Evolutionary conservation across 805 yeast species (phyloP).

Genomic region (Metschnikowia reukaufii): DNA sequence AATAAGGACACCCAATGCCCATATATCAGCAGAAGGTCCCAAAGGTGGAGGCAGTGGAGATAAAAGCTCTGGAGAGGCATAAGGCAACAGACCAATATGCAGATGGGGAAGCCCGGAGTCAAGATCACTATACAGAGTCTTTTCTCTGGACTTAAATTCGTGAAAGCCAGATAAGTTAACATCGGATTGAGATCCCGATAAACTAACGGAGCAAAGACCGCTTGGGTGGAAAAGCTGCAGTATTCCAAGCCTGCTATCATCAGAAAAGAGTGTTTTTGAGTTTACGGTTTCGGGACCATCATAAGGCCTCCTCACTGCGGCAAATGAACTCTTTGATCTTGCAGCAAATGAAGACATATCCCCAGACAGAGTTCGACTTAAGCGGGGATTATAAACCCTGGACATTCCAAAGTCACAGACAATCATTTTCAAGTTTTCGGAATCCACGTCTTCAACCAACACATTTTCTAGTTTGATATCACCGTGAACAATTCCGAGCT

Average conservation of each 20-base stretch:
- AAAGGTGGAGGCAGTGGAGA: constrained; percentile 59
- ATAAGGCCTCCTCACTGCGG: constrained; percentile 36
- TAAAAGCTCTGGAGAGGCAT: constrained; percentile 86
- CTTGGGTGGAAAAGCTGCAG: constrained; percentile 26
- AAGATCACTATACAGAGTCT: constrained; percentile 19
- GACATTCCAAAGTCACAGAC: constrained; percentile 93
- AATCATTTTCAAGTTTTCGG: constrained; percentile 50
- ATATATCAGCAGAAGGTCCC: constrained; percentile 74
- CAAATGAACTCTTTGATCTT: constrained; percentile 36
- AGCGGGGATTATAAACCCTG: constrained; percentile 30
- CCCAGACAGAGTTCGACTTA: constrained; percentile 25
- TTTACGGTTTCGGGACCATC: constrained; percentile 31
- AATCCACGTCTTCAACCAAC: constrained; percentile 45
- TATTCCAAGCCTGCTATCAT: constrained; percentile 36
- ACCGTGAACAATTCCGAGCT: constrained; percentile 68
- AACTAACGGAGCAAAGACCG: constrained; percentile 29
- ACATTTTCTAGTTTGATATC: constrained; percentile 84
- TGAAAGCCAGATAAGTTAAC: constrained; percentile 14
- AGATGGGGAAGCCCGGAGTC: constrained; percentile 55
- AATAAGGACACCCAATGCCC: constrained; percentile 86
- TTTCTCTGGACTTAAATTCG: constrained; percentile 17
- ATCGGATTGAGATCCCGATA: constrained; percentile 12
- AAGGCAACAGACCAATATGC: constrained; percentile 87
- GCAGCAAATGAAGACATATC: constrained; percentile 21
- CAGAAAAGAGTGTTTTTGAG: constrained; percentile 25